A percentile compares a stretch with the other conserved stretches of the same genome.
phyloP scores from a whole-genome alignment of 495 filamentous ascomycete genomes.

The Aspergillus carlsbadensis region DNA sequence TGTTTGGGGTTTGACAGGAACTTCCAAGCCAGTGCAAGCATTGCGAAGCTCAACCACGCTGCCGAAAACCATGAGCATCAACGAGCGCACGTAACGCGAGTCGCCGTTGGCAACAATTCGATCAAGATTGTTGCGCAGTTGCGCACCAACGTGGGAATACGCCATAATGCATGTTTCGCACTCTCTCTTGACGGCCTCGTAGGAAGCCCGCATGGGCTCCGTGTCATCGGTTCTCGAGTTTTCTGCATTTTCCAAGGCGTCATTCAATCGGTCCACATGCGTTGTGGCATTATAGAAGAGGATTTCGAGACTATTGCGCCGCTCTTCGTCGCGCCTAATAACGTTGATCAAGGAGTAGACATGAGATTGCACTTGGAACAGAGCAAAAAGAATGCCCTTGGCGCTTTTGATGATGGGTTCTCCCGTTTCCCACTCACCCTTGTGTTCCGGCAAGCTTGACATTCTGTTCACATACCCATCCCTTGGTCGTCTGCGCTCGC shows the following conservation, averaged over 20 bases:
- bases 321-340: constrained; percentile 63
- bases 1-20: constrained; percentile 27
- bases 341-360: constrained; percentile 71
- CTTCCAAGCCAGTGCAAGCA: constrained; percentile 44
- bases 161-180: constrained; percentile 69
- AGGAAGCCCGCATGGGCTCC: constrained; percentile 43
- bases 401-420: constrained; percentile 75
- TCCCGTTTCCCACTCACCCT: constrained; percentile 56
- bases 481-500: constrained; percentile 49
- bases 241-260: constrained; percentile 67
- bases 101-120: constrained; percentile 74
- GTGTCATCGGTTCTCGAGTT: constrained; percentile 35
- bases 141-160: constrained; percentile 71
- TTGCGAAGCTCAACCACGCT: constrained; percentile 74
- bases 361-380: constrained; percentile 76
- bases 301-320: constrained; percentile 71
- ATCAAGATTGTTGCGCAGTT: constrained; percentile 66
- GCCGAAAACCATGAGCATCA: constrained; percentile 78
- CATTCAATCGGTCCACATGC: constrained; percentile 72
- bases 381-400: constrained; percentile 82
- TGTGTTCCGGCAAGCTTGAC: constrained; percentile 81
- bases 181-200: constrained; percentile 62
- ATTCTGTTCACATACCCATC: constrained; percentile 69
- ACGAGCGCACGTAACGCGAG: constrained; percentile 73
- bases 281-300: constrained; percentile 74